Base-by-base conservation (phyloP, 345 rosid genomes). In the Reutealis trisperma region DNA sequence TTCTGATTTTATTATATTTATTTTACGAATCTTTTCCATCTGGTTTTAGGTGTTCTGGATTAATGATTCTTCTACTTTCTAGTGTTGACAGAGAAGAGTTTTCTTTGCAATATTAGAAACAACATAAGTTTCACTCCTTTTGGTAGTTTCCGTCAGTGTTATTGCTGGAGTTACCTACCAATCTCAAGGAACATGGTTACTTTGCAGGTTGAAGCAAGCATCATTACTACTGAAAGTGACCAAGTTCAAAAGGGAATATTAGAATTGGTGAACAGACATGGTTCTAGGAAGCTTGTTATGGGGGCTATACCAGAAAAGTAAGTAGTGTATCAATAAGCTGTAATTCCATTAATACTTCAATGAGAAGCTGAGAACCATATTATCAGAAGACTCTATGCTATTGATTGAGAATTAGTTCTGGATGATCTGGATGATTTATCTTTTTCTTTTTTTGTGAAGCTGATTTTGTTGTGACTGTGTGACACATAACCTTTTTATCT, bases 221-320 rank as follows among this genome's bases (percentile, higher is more conserved):
- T 81, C 44, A 42, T 87, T 57, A 77, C 79, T 47, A 55, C 73
- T 75, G 93, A 89, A 79, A 82, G 84, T 80, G 91, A 85, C 57
- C 88, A 85, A 70, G 89, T 90, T 77, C 86, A 81, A 0, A 79
- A 80, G 75, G 94, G 91, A 61, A 88, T 89, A 71, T 70, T 90
- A 64, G 87, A 92, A 63, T 80, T 89, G 75, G 81, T 89, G 47
- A 75, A 73, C 69, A 74, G n/a, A 82, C 81, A 84, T 62, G 73
- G 79, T 57, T 82, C 89, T 52, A 85, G 81, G 84, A 89, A 81
- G 79, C 92, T 92, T 76, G 89, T 92, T 67, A 90, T 92, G 86
- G 93, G 94, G 75, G 81, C 84, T 63, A 73, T 57, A 32, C 88
- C 90, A 0, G 87, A 85, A 55, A 85, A 78, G 93, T 90, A 82